phyloP scores from a whole-genome alignment of 257 asterid species.

The Datura wrightii region DNA sequence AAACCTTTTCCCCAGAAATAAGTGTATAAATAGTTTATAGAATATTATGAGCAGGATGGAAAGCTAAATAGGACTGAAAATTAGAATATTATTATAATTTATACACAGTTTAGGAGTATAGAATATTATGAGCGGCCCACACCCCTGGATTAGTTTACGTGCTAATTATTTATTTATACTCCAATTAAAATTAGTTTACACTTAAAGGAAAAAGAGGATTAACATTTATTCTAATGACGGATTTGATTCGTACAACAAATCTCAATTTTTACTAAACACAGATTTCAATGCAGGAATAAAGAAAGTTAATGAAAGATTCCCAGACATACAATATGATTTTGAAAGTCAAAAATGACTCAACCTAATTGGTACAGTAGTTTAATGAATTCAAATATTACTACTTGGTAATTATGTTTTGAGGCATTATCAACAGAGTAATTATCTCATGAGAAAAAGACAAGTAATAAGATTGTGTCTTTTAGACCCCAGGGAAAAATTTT shows the following conservation, averaged over 20 bases:
- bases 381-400: background rate
- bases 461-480: background rate
- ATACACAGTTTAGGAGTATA: no score
- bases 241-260: background rate
- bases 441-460: background rate
- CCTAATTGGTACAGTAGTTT: background rate
- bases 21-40: background rate
- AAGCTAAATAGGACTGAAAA: no score
- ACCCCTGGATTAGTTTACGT: background rate
- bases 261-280: background rate
- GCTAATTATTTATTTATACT: background rate
- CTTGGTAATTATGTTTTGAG: background rate
- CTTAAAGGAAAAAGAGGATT: background rate
- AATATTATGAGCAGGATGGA: no score
- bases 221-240: background rate
- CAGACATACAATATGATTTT: background rate
- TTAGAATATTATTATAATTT: no score
- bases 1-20: background rate
- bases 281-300: background rate
- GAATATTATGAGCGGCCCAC: no score
- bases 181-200: background rate
- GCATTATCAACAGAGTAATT: background rate
- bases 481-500: no score
- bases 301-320: conserved; percentile 19
- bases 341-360: background rate